These are phyloP conservation scores for Cordyceps sp. DNA, from an alignment of 2,329 filamentous ascomycete species.

Conservation along the genomic window DNA sequence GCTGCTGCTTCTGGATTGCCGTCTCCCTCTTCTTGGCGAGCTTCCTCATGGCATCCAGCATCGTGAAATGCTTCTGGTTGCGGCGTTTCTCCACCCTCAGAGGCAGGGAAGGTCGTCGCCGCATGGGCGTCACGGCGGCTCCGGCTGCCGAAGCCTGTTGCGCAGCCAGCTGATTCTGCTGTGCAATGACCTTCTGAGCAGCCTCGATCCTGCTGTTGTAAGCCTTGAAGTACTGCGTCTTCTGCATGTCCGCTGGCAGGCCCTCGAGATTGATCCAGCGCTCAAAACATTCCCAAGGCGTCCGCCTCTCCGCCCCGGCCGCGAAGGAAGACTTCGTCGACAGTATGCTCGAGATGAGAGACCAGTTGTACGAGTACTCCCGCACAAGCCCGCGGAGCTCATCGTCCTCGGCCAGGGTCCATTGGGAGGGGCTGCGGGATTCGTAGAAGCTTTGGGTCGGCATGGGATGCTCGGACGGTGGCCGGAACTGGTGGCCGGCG, in stretches of 20 bases:
- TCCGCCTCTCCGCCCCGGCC: slow-evolving; percentile 78
- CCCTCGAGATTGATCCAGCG: slow-evolving; percentile 88
- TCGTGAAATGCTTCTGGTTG: slow-evolving; percentile 69
- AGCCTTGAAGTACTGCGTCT: slow-evolving; percentile 83
- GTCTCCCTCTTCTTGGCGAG: slow-evolving; percentile 87
- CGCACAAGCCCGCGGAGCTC: slow-evolving; percentile 71
- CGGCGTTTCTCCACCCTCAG: slow-evolving; percentile 74
- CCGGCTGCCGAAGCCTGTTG: slow-evolving; percentile 31
- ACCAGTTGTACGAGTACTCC: slow-evolving; percentile 97
- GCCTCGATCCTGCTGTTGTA: slow-evolving; percentile 45
- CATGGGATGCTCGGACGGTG: slow-evolving; percentile 84
- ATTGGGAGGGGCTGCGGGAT: slow-evolving; percentile 71
- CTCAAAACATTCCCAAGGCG: slow-evolving; percentile 98
- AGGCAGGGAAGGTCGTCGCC: slow-evolving; percentile 59
- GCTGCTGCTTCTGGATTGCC: slow-evolving; percentile 70
- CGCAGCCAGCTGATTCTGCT: slow-evolving; percentile 32
- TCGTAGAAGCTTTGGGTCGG: slow-evolving; percentile 85
- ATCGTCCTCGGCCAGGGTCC: slow-evolving; percentile 81
- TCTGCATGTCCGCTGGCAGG: slow-evolving; percentile 80
- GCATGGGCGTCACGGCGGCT: slow-evolving; percentile 21
- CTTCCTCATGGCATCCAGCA: slow-evolving; percentile 92
- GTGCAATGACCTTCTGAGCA: slow-evolving; percentile 36
- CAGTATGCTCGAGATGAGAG: slow-evolving; percentile 71
- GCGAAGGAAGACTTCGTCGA: slow-evolving; percentile 57
- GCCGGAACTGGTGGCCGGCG: slow-evolving; percentile 80